Evolutionary conservation across 2,329 filamentous ascomycete genomes (phyloP).

Genomic region (Trichoderma breve): DNA sequence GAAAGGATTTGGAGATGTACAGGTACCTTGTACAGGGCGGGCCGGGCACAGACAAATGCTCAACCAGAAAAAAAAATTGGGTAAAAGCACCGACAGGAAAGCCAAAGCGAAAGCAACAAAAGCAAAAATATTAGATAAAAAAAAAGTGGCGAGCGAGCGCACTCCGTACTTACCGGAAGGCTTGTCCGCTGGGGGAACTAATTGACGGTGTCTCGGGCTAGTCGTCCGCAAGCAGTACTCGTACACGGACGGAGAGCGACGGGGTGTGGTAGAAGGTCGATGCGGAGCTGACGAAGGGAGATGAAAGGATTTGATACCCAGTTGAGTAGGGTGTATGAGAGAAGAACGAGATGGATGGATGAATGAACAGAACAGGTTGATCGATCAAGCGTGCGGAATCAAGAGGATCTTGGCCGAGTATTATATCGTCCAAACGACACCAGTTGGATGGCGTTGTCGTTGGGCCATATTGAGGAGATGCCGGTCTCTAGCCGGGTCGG

Average conservation of each 20-base stretch:
- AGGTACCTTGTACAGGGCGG: constrained; percentile 5
- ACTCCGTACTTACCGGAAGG: constrained; percentile 12
- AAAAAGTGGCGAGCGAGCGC: neutral
- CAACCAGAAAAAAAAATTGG: neutral
- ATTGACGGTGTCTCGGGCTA: neutral
- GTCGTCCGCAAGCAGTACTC: neutral
- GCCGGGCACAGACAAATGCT: neutral
- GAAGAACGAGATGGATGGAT: neutral
- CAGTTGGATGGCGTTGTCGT: constrained; percentile 12
- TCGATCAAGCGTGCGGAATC: neutral
- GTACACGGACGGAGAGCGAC: neutral
- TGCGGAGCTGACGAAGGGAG: neutral
- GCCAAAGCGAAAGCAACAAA: neutral
- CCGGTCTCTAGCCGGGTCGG: neutral
- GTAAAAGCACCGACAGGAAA: neutral
- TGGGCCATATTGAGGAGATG: constrained; percentile 8
- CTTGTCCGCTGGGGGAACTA: neutral
- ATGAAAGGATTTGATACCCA: neutral
- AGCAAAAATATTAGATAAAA: neutral
- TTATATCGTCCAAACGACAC: neutral
- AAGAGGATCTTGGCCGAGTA: neutral
- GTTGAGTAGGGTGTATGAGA: neutral
- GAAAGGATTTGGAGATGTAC: constrained; percentile 8
- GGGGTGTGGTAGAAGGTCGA: neutral
- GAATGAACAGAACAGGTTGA: neutral